Conservation (phyloP, 768 basidiomycete genomes). For the Strobilomyces echinocephalus region DNA sequence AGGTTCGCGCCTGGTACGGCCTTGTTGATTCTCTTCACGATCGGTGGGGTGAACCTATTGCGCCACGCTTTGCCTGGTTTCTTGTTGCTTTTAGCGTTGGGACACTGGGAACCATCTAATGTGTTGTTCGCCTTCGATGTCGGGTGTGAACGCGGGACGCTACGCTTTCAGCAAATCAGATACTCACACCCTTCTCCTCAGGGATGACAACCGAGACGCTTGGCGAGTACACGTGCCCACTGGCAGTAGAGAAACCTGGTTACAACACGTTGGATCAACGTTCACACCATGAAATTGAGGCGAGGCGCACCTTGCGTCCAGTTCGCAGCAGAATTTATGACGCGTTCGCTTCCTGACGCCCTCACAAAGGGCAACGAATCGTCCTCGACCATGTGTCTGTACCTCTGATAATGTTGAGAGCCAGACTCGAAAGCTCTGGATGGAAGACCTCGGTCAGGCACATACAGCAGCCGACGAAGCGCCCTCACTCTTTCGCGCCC, state of each 20-base stretch:
- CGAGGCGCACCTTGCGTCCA: conserved; percentile 55
- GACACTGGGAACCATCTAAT: conserved; percentile 62
- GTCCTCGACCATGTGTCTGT: conserved; percentile 42
- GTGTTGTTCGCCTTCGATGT: conserved; percentile 54
- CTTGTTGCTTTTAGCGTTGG: conserved; percentile 45
- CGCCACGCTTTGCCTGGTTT: conserved; percentile 51
- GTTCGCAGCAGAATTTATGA: conserved; percentile 62
- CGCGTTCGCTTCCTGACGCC: conserved; percentile 49
- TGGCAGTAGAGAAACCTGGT: conserved; percentile 59
- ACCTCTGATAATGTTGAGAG: conserved; percentile 47
- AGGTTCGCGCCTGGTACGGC: conserved; percentile 63
- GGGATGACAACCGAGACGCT: conserved; percentile 50
- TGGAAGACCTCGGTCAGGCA: conserved; percentile 13
- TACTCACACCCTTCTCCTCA: conserved; percentile 42
- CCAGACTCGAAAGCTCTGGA: conserved; percentile 51
- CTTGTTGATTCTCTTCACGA: conserved; percentile 54
- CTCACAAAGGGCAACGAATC: conserved; percentile 51
- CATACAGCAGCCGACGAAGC: background rate
- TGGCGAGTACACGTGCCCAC: conserved; percentile 41
- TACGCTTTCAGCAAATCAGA: background rate
- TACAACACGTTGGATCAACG: background rate
- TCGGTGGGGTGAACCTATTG: conserved; percentile 46
- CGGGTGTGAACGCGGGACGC: background rate
- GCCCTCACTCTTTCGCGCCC: conserved; percentile 59
- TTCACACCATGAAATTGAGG: background rate